phyloP scores from a whole-genome alignment of 352 stramenopile genomes.

The Pythium angustatum region DNA sequence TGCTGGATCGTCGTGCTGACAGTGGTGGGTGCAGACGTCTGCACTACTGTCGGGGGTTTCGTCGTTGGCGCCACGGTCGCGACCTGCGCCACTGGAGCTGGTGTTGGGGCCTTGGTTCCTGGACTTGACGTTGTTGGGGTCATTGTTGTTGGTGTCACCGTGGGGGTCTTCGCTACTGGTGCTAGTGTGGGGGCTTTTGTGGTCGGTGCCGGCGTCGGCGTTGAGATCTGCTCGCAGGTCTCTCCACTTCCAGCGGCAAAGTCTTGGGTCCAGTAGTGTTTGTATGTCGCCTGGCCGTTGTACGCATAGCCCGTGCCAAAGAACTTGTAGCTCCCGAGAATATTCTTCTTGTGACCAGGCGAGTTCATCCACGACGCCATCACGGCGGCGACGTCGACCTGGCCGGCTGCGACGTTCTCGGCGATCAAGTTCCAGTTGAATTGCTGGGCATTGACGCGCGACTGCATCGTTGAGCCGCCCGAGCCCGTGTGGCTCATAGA shows the following conservation, averaged over 20 bases:
- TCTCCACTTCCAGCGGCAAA: conserved; percentile 22
- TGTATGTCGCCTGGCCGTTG: conserved; percentile 24
- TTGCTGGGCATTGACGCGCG: conserved; percentile 17
- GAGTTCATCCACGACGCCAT: conserved; percentile 34
- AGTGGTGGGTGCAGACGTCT: too few relatives aligned
- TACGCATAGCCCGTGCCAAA: conserved; percentile 45
- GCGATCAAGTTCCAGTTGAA: conserved; percentile 1
- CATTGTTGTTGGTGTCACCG: too few relatives aligned
- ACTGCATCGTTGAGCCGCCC: conserved; percentile 39
- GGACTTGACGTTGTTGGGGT: too few relatives aligned
- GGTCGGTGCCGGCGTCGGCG: not conserved
- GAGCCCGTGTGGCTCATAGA: conserved; percentile 52
- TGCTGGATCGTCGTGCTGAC: conserved; percentile 18
- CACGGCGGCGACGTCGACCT: conserved; percentile 31
- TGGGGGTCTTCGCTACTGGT: too few relatives aligned
- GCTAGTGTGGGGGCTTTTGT: not conserved
- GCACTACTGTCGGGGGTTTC: not conserved
- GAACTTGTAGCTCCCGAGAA: conserved; percentile 43
- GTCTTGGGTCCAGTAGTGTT: conserved; percentile 34
- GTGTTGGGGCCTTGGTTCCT: not conserved
- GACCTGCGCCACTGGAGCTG: not conserved
- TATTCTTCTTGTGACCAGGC: conserved; percentile 34
- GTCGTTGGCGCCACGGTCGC: not conserved
- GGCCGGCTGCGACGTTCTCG: conserved; percentile 32
- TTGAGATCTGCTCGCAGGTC: conserved; percentile 10